A percentile compares a stretch with the other conserved stretches of the same genome.
Conservation (phyloP, 129 eudicot genomes). For the Artemisia tridentata region DNA sequence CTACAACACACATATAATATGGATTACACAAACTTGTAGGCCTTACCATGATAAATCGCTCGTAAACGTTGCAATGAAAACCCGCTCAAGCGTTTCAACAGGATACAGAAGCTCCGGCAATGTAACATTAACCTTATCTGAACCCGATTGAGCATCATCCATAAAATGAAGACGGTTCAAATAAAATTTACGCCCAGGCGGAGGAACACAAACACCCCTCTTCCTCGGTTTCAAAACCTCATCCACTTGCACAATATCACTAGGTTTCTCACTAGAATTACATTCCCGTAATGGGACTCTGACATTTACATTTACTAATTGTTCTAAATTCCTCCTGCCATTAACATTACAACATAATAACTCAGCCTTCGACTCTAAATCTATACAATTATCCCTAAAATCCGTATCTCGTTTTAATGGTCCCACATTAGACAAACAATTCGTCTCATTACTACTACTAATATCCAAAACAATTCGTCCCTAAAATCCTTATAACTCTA, state of each 20-base stretch:
- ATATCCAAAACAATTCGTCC: too few species aligned
- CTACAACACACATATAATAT: background rate
- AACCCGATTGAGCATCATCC: slow-evolving; percentile 33
- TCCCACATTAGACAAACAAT: too few species aligned
- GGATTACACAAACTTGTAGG: background rate
- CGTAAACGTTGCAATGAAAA: slow-evolving; percentile 86
- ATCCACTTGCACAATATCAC: slow-evolving; percentile 17
- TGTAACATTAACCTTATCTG: slow-evolving; percentile 46
- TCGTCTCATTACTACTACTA: too few species aligned
- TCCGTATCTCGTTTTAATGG: too few species aligned
- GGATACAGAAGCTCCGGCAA: slow-evolving; percentile 86
- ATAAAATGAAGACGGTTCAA: slow-evolving; percentile 65
- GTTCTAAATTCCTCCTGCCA: too few species aligned
- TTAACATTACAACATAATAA: slow-evolving; percentile 19
- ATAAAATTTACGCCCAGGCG: slow-evolving; percentile 76
- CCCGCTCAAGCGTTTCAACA: slow-evolving; percentile 50
- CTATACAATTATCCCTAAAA: slow-evolving; percentile 24
- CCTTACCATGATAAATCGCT: slow-evolving; percentile 74
- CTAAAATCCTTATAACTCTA: too few species aligned
- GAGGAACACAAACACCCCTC: slow-evolving; percentile 41
- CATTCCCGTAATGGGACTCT: slow-evolving; percentile 27
- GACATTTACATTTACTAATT: slow-evolving; percentile 5
- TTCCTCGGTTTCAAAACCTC: slow-evolving; percentile 26
- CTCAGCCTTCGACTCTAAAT: slow-evolving; percentile 29
- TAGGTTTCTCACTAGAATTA: slow-evolving; percentile 19